phyloP scores from a whole-genome alignment of 2,329 filamentous ascomycete species.

The Verticillium longisporum region DNA sequence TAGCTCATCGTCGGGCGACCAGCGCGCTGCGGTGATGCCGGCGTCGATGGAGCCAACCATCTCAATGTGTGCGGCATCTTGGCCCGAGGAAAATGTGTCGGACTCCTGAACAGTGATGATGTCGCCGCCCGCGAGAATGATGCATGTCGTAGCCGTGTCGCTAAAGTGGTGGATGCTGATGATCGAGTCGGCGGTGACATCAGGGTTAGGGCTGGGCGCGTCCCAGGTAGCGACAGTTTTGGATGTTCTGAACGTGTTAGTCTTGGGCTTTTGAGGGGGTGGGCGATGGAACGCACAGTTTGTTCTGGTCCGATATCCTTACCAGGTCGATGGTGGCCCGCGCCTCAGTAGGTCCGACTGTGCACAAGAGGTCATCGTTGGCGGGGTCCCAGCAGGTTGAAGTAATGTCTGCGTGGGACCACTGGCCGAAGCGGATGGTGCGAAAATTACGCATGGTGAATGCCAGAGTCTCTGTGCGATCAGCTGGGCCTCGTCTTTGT shows the following conservation, averaged over 20 bases:
- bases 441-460: conserved; percentile 76
- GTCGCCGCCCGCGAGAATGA: conserved; percentile 85
- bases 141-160: conserved; percentile 68
- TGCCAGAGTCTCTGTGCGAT: background rate
- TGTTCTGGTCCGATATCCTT: conserved; percentile 39
- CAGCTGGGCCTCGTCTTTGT: background rate
- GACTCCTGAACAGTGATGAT: conserved; percentile 79
- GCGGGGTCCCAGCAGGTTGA: conserved; percentile 81
- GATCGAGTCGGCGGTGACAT: conserved; percentile 68
- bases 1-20: conserved; percentile 94
- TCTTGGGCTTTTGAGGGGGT: background rate
- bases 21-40: conserved; percentile 81
- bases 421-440: conserved; percentile 64
- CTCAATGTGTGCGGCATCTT: conserved; percentile 67
- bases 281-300: conserved; percentile 28
- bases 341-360: conserved; percentile 70
- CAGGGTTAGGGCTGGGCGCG: conserved; percentile 71
- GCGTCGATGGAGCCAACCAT: conserved; percentile 93
- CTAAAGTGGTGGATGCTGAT: conserved; percentile 79
- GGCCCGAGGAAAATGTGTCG: conserved; percentile 19
- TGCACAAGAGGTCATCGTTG: conserved; percentile 71
- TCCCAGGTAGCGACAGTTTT: conserved; percentile 75
- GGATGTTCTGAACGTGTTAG: conserved; percentile 18
- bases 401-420: conserved; percentile 58
- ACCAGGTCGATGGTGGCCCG: conserved; percentile 68